A percentile compares a stretch with the other conserved stretches of the same genome.
phyloP scores from a whole-genome alignment of 2,329 filamentous ascomycete species.

The Xylaria sp. region DNA sequence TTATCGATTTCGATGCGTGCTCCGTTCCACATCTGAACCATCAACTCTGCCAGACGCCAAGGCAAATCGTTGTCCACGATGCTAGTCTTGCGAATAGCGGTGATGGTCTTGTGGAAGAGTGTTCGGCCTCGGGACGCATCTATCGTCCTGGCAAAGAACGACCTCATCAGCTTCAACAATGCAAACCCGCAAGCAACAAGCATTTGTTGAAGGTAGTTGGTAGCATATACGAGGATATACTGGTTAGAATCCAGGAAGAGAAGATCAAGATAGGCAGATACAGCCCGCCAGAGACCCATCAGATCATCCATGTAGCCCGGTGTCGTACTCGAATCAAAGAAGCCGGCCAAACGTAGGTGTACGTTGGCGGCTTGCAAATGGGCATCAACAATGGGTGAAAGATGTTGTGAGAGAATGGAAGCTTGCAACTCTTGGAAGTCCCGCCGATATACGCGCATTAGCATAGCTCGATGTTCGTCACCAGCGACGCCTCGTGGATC shows the following conservation, averaged over 20 bases:
- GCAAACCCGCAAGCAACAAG: conserved; percentile 75
- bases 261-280: conserved; percentile 63
- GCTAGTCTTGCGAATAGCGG: conserved; percentile 65
- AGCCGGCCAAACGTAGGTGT: conserved; percentile 71
- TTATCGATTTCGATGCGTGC: conserved; percentile 48
- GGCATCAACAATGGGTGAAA: conserved; percentile 56
- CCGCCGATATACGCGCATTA: conserved; percentile 61
- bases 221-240: conserved; percentile 59
- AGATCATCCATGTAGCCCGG: conserved; percentile 69
- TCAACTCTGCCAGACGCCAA: conserved; percentile 74
- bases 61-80: conserved; percentile 74
- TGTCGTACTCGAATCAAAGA: conserved; percentile 72
- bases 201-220: conserved; percentile 80
- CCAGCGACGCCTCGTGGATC: conserved; percentile 65
- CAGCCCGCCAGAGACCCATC: conserved; percentile 68
- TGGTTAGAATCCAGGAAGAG: conserved; percentile 52
- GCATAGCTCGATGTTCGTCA: conserved; percentile 60
- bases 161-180: conserved; percentile 71
- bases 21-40: conserved; percentile 81
- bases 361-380: conserved; percentile 68
- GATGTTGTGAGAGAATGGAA: conserved; percentile 51
- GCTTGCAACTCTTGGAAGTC: conserved; percentile 60
- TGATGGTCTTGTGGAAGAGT: conserved; percentile 66
- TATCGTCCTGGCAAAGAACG: conserved; percentile 67
- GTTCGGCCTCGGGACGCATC: conserved; percentile 62